These are phyloP conservation scores for Luvunga scandens DNA, from an alignment of 345 rosid species.

Conservation along the genomic window DNA sequence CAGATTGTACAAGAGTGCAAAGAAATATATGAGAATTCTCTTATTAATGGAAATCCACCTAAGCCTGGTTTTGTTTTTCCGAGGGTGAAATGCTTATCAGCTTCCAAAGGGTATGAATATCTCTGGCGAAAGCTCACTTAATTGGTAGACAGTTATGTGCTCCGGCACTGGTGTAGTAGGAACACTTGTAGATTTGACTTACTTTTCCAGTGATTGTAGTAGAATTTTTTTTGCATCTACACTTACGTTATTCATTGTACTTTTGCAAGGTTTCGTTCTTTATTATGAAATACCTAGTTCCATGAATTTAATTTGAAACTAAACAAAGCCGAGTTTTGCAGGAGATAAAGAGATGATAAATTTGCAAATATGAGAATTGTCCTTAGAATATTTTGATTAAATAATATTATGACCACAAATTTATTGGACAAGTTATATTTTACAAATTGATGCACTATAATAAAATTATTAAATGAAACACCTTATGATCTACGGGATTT, in stretches of 20 bases:
- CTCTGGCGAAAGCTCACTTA: constrained; percentile 75
- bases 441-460: too few species aligned
- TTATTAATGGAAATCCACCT: constrained; percentile 77
- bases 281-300: background rate
- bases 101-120: constrained; percentile 49
- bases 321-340: too few species aligned
- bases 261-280: background rate
- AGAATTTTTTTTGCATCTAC: background rate
- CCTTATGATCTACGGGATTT: accelerated
- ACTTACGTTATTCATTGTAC: background rate
- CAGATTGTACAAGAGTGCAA: constrained; percentile 98
- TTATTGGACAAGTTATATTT: too few species aligned
- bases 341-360: too few species aligned
- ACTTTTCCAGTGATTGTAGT: background rate
- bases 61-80: constrained; percentile 87
- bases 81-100: constrained; percentile 72
- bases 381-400: too few species aligned
- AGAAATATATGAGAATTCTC: constrained; percentile 89
- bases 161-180: background rate
- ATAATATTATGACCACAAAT: too few species aligned
- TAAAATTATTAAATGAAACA: too few species aligned
- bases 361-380: too few species aligned
- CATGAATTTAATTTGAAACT: too few species aligned
- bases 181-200: background rate
- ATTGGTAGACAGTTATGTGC: background rate